phyloP scores from a whole-genome alignment of 2,329 filamentous ascomycete species.

The Penicillium sp. region DNA sequence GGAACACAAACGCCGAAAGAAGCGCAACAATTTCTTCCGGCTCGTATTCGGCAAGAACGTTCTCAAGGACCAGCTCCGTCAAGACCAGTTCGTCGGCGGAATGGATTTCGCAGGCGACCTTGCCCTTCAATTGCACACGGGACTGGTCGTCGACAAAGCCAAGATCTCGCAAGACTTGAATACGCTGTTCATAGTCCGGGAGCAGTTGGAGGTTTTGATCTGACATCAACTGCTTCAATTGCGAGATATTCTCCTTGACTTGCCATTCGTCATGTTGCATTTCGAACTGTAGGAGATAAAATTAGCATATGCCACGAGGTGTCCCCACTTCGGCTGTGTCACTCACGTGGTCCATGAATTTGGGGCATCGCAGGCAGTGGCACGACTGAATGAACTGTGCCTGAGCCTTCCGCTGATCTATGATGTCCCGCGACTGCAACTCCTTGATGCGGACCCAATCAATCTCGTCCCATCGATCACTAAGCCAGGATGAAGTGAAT shows the following conservation, averaged over 20 bases:
- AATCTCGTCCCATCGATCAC: slow-evolving; percentile 79
- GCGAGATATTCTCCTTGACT: slow-evolving; percentile 89
- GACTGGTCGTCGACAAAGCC: slow-evolving; percentile 87
- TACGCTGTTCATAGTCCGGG: slow-evolving; percentile 94
- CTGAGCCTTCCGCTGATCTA: slow-evolving; percentile 72
- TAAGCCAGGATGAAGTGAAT: slow-evolving; percentile 75
- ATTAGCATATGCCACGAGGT: slow-evolving; percentile 1
- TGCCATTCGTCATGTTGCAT: slow-evolving; percentile 98
- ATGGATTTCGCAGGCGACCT: slow-evolving; percentile 97
- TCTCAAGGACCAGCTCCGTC: slow-evolving; percentile 94
- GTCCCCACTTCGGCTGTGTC: background rate
- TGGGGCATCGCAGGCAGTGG: slow-evolving; percentile 71
- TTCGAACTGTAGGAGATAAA: slow-evolving; percentile 68
- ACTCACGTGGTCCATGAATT: slow-evolving; percentile 87
- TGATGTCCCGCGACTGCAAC: slow-evolving; percentile 77
- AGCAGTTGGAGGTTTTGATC: slow-evolving; percentile 95
- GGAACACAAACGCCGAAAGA: slow-evolving; percentile 93
- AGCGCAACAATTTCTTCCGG: slow-evolving; percentile 95
- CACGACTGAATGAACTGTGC: slow-evolving; percentile 68
- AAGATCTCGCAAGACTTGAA: slow-evolving; percentile 88
- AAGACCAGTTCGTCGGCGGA: slow-evolving; percentile 95
- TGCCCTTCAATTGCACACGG: slow-evolving; percentile 93
- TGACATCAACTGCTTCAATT: slow-evolving; percentile 86
- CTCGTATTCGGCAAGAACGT: slow-evolving; percentile 92
- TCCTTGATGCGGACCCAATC: slow-evolving; percentile 84